phyloP scores from a whole-genome alignment of 78 protist species.

The Polysphondylium violaceum region DNA sequence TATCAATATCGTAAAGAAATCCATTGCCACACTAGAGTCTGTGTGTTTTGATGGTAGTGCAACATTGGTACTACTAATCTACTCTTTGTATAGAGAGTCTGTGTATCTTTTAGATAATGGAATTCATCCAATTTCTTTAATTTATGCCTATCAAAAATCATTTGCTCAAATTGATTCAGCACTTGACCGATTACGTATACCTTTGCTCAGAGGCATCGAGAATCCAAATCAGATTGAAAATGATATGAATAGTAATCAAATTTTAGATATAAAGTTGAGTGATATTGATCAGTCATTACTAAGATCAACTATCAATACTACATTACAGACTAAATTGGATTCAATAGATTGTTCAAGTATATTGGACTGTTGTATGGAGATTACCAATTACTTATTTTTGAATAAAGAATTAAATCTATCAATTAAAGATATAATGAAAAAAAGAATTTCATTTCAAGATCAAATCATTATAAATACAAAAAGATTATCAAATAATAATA shows the following conservation, averaged over 20 bases:
- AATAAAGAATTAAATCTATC: background rate
- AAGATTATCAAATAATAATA: background rate
- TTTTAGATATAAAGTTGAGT: background rate
- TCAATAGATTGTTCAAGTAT: background rate
- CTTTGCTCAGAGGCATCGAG: background rate
- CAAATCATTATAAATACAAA: conserved; percentile 35
- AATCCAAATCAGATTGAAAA: background rate
- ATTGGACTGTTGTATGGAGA: background rate
- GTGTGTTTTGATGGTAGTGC: conserved; percentile 26
- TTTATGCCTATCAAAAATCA: conserved; percentile 31
- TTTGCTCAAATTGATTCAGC: background rate
- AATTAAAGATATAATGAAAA: conserved; percentile 11
- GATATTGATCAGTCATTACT: conserved; percentile 5
- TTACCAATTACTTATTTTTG: background rate
- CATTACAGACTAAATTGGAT: conserved; percentile 6
- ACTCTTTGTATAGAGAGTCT: conserved; percentile 21
- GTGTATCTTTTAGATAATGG: background rate
- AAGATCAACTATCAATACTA: background rate
- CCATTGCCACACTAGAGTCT: conserved; percentile 31
- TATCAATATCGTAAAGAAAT: conserved; percentile 46
- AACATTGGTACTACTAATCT: conserved; percentile 34
- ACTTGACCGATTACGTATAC: background rate
- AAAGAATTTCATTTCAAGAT: conserved; percentile 43
- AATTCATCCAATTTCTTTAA: conserved; percentile 52
- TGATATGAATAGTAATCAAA: background rate